Conservation (phyloP, 106 monocot species). For the Apostasia ramifera region DNA sequence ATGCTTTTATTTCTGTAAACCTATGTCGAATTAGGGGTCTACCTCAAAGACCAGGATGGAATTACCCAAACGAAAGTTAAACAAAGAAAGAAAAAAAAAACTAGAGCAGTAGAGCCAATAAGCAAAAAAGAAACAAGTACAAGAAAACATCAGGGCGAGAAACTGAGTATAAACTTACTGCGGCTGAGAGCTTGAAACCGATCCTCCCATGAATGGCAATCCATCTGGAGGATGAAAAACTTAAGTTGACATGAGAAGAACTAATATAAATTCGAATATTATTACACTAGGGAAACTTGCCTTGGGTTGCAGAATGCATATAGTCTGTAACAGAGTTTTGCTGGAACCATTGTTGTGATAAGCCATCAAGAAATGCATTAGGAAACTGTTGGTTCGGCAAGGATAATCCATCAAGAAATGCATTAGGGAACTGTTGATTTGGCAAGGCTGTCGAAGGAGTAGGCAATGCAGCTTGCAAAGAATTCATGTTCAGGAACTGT, state of each 20-base stretch:
- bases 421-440: slow-evolving; percentile 3
- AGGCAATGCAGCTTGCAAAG: slow-evolving; percentile 12
- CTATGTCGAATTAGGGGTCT: too few species aligned
- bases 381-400: slow-evolving; percentile 12
- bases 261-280: neutral
- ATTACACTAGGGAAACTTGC: neutral
- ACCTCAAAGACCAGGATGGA: too few species aligned
- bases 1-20: too few species aligned
- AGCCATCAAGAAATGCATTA: slow-evolving; percentile 10
- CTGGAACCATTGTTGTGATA: slow-evolving; percentile 15
- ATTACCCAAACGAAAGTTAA: too few species aligned
- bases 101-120: too few species aligned
- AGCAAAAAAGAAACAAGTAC: too few species aligned
- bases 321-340: slow-evolving; percentile 6
- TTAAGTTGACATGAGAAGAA: neutral
- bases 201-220: slow-evolving; percentile 11
- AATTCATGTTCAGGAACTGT: slow-evolving; percentile 23
- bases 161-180: slow-evolving; percentile 5
- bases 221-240: slow-evolving; percentile 1
- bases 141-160: neutral
- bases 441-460: neutral
- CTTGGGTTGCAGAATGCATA: slow-evolving; percentile 12
- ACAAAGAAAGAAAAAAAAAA: too few species aligned
- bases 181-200: slow-evolving; percentile 4
- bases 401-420: slow-evolving; percentile 6